phyloP scores from a whole-genome alignment of 352 stramenopile species.

The Pythium diclinum region DNA sequence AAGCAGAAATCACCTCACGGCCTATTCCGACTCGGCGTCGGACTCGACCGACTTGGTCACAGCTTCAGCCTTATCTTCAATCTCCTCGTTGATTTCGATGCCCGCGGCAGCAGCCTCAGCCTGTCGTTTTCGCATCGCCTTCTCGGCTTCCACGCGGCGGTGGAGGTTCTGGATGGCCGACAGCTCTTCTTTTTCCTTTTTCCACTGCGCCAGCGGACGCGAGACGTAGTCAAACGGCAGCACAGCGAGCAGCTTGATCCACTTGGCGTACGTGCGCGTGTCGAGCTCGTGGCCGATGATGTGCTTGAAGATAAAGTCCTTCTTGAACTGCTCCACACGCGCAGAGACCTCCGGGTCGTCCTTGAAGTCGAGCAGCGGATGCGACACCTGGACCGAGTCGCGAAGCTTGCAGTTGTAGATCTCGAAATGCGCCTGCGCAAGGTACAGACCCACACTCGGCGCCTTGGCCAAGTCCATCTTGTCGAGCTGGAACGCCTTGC shows the following conservation, averaged over 20 bases:
- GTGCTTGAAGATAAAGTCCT: conserved; percentile 71
- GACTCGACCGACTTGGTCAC: conserved; percentile 10
- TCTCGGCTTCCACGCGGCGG: conserved; percentile 27
- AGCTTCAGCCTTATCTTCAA: not conserved
- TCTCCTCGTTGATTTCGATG: not conserved
- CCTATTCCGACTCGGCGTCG: conserved; percentile 7
- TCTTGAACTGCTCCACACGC: conserved; percentile 77
- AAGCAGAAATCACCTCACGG: not conserved
- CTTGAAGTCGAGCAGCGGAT: conserved; percentile 60
- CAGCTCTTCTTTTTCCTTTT: conserved; percentile 67
- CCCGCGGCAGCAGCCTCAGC: conserved; percentile 2
- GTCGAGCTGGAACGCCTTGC: conserved; percentile 54
- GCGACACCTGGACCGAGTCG: conserved; percentile 62
- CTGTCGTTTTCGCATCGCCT: conserved; percentile 23
- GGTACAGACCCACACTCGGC: conserved; percentile 81
- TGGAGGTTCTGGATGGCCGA: conserved; percentile 25
- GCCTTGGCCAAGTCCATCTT: conserved; percentile 89
- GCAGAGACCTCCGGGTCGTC: conserved; percentile 46
- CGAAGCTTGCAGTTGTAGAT: conserved; percentile 82
- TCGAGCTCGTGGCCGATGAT: conserved; percentile 79
- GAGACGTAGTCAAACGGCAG: conserved; percentile 71
- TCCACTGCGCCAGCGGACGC: conserved; percentile 64
- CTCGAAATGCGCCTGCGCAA: conserved; percentile 83
- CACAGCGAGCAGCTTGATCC: conserved; percentile 64
- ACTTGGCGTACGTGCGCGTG: conserved; percentile 80